A percentile compares a stretch with the other conserved stretches of the same genome.
Conservation (phyloP, 371 early-diverging fungal species). For the Mucor mucedo region DNA sequence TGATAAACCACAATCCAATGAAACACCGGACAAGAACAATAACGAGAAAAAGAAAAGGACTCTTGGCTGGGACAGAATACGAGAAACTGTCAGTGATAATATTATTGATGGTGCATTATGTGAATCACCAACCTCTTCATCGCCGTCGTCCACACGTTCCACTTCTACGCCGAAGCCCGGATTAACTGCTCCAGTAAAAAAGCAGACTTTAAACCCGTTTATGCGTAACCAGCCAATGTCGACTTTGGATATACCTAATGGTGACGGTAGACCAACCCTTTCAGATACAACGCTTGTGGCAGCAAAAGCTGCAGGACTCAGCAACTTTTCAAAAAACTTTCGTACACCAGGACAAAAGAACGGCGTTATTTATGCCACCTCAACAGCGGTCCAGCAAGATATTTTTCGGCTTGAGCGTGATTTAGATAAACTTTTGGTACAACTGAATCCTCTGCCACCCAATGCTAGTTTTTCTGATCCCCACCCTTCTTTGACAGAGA, state of each 20-base stretch:
- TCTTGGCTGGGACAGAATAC: conserved; percentile 1
- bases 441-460: conserved; percentile 21
- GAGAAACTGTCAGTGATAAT: neutral
- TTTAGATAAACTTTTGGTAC: conserved; percentile 38
- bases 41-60: conserved; percentile 4
- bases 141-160: neutral
- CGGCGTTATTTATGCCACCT: conserved; percentile 39
- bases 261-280: conserved; percentile 7
- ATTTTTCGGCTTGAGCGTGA: conserved; percentile 50
- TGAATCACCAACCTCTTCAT: neutral
- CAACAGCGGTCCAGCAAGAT: conserved; percentile 53
- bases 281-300: conserved; percentile 34
- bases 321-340: conserved; percentile 30
- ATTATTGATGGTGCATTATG: neutral
- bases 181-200: neutral
- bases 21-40: neutral
- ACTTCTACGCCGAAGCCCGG: neutral
- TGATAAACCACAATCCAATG: neutral
- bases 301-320: conserved; percentile 37
- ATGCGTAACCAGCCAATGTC: conserved; percentile 8
- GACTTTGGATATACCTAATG: neutral
- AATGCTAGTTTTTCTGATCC: conserved; percentile 32
- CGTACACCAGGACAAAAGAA: conserved; percentile 27
- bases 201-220: conserved; percentile 15
- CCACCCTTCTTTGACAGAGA: neutral